phyloP scores from a whole-genome alignment of 176 grass and related monocot species.

The Alopecurus myosuroides region DNA sequence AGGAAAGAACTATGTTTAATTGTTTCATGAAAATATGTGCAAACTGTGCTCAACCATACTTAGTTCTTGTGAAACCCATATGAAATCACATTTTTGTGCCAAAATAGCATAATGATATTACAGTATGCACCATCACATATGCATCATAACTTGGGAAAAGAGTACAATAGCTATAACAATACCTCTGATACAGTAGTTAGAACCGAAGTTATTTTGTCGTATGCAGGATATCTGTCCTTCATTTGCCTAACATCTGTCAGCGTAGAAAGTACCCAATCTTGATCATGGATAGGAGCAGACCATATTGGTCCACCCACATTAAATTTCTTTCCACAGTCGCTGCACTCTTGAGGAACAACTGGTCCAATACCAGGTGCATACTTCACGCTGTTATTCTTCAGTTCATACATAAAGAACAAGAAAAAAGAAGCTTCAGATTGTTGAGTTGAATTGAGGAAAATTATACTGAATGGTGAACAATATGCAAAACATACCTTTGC shows the following conservation, averaged over 20 bases:
- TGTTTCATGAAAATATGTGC: not conserved
- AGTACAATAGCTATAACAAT: not conserved
- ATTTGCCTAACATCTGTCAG: constrained; percentile 55
- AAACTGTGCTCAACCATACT: not conserved
- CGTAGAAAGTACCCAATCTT: constrained; percentile 89
- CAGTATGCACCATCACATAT: not conserved
- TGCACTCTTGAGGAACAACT: constrained; percentile 87
- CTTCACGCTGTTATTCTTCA: constrained; percentile 78
- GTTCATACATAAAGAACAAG: constrained; percentile 20
- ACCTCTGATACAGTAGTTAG: constrained; percentile 84
- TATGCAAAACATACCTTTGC: constrained; percentile 50
- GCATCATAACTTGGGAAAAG: constrained; percentile 13
- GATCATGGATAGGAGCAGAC: constrained; percentile 95
- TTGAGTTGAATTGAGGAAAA: not conserved
- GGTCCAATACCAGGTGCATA: constrained; percentile 86
- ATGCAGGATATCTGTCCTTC: constrained; percentile 86
- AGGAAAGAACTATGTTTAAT: not conserved
- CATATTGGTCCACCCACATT: constrained; percentile 93
- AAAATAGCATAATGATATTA: not conserved
- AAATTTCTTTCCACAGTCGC: constrained; percentile 83
- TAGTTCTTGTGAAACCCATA: not conserved
- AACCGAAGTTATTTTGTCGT: constrained; percentile 80
- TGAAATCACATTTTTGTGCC: not conserved
- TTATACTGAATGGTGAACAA: not conserved
- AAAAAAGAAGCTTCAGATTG: constrained; percentile 18